A percentile compares a stretch with the other conserved stretches of the same genome.
phyloP scores from a whole-genome alignment of 2,329 filamentous ascomycete genomes.

The Aspergillus phoenicis region DNA sequence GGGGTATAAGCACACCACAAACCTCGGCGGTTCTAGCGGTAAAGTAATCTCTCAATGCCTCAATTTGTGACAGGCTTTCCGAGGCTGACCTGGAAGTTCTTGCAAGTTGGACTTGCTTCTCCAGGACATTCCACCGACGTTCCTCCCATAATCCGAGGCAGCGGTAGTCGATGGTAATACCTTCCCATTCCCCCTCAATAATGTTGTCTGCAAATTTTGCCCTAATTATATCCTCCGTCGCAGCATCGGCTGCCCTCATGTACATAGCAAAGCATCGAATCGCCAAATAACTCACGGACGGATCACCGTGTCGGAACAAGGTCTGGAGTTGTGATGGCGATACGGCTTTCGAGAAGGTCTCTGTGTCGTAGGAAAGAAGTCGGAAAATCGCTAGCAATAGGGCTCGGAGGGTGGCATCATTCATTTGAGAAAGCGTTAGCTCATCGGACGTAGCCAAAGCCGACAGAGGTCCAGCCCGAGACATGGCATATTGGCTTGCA shows the following conservation, averaged over 20 bases:
- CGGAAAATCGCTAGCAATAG: conserved; percentile 73
- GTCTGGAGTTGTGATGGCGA: conserved; percentile 68
- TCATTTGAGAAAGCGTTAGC: conserved; percentile 35
- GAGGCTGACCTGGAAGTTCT: conserved; percentile 27
- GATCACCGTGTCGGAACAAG: conserved; percentile 63
- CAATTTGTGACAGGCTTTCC: conserved; percentile 29
- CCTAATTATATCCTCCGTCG: conserved; percentile 70
- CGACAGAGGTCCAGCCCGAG: conserved; percentile 37
- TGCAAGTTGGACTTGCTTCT: conserved; percentile 28
- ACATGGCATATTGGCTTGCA: conserved; percentile 56
- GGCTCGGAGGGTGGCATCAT: conserved; percentile 43
- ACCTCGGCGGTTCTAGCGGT: conserved; percentile 66
- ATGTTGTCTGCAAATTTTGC: conserved; percentile 66
- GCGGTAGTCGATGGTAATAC: conserved; percentile 72
- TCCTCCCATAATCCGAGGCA: conserved; percentile 70
- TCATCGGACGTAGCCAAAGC: conserved; percentile 34
- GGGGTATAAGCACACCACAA: conserved; percentile 67
- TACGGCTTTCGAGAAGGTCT: conserved; percentile 66
- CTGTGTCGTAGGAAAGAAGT: conserved; percentile 73
- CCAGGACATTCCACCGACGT: conserved; percentile 53
- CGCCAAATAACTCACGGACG: conserved; percentile 74
- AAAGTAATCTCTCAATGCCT: conserved; percentile 42
- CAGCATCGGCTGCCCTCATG: conserved; percentile 76
- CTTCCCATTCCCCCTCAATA: conserved; percentile 74
- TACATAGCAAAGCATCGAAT: conserved; percentile 79